Evolutionary conservation across 1,284 basidiomycete species (phyloP), one percentile per base, ranked within the genome.

Genomic region (Mycena sp.): DNA sequence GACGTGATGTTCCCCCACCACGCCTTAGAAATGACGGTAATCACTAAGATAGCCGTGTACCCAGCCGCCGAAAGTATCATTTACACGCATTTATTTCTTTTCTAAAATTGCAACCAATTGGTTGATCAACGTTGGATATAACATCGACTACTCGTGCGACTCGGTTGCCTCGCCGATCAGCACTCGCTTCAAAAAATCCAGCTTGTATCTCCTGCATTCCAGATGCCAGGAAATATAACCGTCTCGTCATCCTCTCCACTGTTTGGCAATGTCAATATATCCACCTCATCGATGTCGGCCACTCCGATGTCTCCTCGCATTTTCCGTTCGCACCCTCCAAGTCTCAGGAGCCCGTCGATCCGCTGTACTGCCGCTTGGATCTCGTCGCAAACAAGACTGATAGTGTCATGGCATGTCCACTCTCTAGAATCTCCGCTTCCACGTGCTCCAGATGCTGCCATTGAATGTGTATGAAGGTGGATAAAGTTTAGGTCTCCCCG

Each of bases 401-500:
- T 9, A 4, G 62, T 64, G 41, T 64, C 57, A 6, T 54, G 16
- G 25, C 21, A 4, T 0, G 57, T 59, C 62, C 62, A 64, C 12
- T 44, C 41, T 25, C 40, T 57, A 2, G 3, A 2, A 2, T 4
- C 7, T 5, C 62, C 62, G 3, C 19, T 32, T 17, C 61, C 50
- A 14, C 12, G 44, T 7, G n/a, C 32, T 12, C 57, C 57, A 1
- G 62, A 49, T 0, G 40, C 29, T 3, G 45, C 26, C 23, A 59
- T 30, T 6, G 56, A 19, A 14, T 52, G 62, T 19, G 62, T 64
- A 21, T 57, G 56, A 17, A 59, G 51, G 17, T 59, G 57, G 16
- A 64, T 59, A 1, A 59, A 40, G 38, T 59, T 64, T 64, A 56
- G 16, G 62, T 64, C 41, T 64, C 62, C 5, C 52, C 57, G 17